Evolutionary conservation across 2,329 filamentous ascomycete genomes (phyloP).

Genomic region (Colletotrichum musae): DNA sequence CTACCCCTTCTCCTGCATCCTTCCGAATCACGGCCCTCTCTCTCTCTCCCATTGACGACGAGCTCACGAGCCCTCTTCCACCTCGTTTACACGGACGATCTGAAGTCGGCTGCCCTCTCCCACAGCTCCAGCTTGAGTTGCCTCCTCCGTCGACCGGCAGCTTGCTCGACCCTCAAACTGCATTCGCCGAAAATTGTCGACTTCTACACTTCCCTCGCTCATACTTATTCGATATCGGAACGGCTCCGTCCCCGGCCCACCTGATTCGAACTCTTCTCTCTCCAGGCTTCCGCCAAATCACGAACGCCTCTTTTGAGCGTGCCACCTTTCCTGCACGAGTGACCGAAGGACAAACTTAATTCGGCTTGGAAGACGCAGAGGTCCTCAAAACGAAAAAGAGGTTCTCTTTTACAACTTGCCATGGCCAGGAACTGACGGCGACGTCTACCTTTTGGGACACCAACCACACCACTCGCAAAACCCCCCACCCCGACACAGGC

Average conservation of each 20-base stretch:
- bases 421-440: constrained; percentile 26
- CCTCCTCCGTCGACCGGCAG: constrained; percentile 3
- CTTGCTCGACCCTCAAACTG: constrained; percentile 8
- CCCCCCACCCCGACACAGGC: not conserved
- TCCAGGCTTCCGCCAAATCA: not conserved
- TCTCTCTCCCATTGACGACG: constrained; percentile 9
- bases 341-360: not conserved
- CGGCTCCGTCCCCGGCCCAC: constrained; percentile 6
- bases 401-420: constrained; percentile 8
- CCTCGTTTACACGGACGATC: constrained; percentile 40
- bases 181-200: constrained; percentile 1
- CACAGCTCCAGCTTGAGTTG: not conserved
- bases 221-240: constrained; percentile 4
- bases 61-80: constrained; percentile 35
- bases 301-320: not conserved
- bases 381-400: not conserved
- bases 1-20: constrained; percentile 24
- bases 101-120: constrained; percentile 13
- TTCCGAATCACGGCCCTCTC: constrained; percentile 34
- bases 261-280: not conserved
- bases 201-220: not conserved
- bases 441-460: not conserved
- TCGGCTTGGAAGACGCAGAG: not conserved
- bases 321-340: not conserved
- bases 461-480: not conserved